phyloP scores from a whole-genome alignment of 192 early-diverging fungal species.

The Mortierella hygrophila region DNA sequence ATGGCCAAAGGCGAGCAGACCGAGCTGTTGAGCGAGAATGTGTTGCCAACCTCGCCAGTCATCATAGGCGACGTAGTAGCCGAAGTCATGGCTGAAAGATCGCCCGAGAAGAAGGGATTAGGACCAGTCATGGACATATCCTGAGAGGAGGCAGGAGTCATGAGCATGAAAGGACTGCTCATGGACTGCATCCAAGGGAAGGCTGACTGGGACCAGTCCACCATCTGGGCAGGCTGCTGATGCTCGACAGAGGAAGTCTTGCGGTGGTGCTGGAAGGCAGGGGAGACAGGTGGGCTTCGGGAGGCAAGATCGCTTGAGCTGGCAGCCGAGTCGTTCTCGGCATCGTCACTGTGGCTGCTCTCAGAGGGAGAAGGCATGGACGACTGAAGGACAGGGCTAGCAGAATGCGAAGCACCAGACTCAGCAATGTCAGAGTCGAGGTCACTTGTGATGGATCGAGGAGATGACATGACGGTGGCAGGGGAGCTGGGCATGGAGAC shows the following conservation, averaged over 20 bases:
- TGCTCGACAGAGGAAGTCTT: background rate
- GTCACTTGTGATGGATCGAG: conserved; percentile 20
- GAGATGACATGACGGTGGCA: conserved; percentile 13
- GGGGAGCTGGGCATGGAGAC: conserved; percentile 8
- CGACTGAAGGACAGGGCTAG: background rate
- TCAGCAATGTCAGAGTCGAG: conserved; percentile 12
- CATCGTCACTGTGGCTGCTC: background rate
- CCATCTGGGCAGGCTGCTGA: background rate
- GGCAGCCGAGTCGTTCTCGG: background rate
- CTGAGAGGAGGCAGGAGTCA: background rate
- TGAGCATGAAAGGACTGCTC: background rate
- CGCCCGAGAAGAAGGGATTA: background rate
- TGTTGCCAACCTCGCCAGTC: conserved; percentile 3
- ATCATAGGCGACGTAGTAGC: conserved; percentile 21
- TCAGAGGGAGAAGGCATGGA: background rate
- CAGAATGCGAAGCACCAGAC: background rate
- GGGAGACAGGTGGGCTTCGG: background rate
- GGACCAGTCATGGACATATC: background rate
- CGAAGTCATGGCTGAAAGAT: conserved; percentile 8
- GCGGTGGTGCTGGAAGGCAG: background rate
- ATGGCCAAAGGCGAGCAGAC: conserved; percentile 22
- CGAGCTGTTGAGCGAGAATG: conserved; percentile 23
- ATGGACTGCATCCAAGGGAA: conserved; percentile 5
- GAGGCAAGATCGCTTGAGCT: background rate
- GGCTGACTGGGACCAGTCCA: background rate